phyloP scores from a whole-genome alignment of 257 asterid genomes.

The Gentiana macrophylla region DNA sequence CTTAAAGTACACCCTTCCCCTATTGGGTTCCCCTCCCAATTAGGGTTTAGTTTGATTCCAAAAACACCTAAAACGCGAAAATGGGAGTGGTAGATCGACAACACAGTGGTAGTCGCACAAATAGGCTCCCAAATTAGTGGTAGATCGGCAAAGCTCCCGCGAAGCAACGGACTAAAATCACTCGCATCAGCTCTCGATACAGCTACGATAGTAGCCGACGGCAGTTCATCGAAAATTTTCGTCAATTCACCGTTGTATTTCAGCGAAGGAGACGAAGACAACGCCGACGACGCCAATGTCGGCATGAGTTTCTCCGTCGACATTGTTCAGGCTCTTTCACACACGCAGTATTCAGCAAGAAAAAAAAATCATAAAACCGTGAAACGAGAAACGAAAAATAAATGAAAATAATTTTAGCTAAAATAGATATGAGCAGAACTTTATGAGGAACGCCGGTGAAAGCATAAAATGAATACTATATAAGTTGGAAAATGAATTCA shows the following conservation, averaged over 20 bases:
- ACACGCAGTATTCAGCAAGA: background rate
- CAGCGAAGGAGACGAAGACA: conserved; percentile 47
- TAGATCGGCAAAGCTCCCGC: too few species aligned
- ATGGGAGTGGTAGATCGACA: too few species aligned
- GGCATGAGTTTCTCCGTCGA: conserved; percentile 62
- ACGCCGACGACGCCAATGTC: conserved; percentile 16
- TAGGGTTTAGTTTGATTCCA: too few species aligned
- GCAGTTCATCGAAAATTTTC: conserved; percentile 73
- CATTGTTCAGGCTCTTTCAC: conserved; percentile 24
- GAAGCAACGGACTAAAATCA: conserved; percentile 81
- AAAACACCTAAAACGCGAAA: too few species aligned
- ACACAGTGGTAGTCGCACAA: too few species aligned
- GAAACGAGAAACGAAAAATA: background rate
- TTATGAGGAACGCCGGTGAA: background rate
- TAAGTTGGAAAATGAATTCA: too few species aligned
- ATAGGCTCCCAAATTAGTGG: too few species aligned
- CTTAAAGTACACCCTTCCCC: too few species aligned
- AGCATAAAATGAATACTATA: conserved; percentile 12
- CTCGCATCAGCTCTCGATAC: conserved; percentile 78
- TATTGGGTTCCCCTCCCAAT: too few species aligned
- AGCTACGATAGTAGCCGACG: conserved; percentile 52
- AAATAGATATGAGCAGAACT: too few species aligned
- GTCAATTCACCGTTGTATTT: conserved; percentile 27
- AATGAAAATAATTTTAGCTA: background rate
- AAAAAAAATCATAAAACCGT: conserved; percentile 5